Conservation (phyloP, 306 rosid genomes). For the Ceratonia siliqua region DNA sequence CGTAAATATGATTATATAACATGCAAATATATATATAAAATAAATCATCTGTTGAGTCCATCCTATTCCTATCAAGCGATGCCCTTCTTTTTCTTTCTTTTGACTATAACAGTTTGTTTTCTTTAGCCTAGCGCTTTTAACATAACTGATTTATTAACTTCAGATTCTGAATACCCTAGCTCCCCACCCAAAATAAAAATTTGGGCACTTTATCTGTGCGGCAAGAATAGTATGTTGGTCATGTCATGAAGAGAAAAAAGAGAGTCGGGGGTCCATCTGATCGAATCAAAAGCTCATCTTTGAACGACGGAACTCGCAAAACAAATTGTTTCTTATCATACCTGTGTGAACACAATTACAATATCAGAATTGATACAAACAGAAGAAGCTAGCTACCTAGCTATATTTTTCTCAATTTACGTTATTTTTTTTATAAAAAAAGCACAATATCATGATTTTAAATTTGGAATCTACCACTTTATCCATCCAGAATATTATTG, state of each 20-base stretch:
- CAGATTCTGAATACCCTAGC: background rate
- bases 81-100: background rate
- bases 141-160: background rate
- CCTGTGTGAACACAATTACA: background rate
- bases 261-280: slow-evolving; percentile 13
- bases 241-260: background rate
- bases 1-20: too few relatives aligned
- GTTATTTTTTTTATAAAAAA: too few relatives aligned
- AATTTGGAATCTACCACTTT: background rate
- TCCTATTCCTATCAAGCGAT: background rate
- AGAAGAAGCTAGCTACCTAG: too few relatives aligned
- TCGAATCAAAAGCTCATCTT: slow-evolving; percentile 26
- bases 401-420: too few relatives aligned
- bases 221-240: background rate
- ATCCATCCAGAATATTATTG: background rate
- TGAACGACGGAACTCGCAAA: background rate
- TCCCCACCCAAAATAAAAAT: background rate
- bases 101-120: background rate
- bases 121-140: background rate
- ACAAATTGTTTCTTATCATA: background rate
- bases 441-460: too few relatives aligned
- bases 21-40: too few relatives aligned
- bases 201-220: slow-evolving; percentile 17
- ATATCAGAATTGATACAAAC: too few relatives aligned
- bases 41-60: background rate